These are phyloP conservation scores for Teunomyces gatunensis DNA, from an alignment of 805 yeast genomes.

Conservation along the genomic window DNA sequence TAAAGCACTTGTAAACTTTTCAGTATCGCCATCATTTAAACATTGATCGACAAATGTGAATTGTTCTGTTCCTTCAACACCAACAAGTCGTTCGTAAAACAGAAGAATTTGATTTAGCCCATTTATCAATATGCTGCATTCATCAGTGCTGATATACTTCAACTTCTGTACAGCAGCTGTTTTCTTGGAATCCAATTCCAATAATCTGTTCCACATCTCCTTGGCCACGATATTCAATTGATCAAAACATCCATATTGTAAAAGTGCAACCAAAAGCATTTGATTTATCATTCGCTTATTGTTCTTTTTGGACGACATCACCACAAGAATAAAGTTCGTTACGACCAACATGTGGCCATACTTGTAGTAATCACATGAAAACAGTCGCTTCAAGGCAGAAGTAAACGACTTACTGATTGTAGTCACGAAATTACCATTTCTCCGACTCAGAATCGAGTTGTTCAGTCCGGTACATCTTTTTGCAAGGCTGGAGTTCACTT, in stretches of 20 bases:
- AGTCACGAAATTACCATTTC: constrained; percentile 37
- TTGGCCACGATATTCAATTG: constrained; percentile 24
- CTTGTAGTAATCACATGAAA: constrained; percentile 14
- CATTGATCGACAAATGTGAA: not conserved
- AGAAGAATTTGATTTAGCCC: constrained; percentile 42
- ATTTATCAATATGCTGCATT: constrained; percentile 37
- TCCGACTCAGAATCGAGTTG: constrained; percentile 24
- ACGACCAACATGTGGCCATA: constrained; percentile 33
- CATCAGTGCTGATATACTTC: constrained; percentile 35
- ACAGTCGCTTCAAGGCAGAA: constrained; percentile 19
- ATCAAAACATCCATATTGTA: constrained; percentile 49
- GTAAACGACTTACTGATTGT: constrained; percentile 23
- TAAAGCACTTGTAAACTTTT: not conserved
- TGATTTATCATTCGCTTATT: constrained; percentile 29
- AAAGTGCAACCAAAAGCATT: constrained; percentile 43
- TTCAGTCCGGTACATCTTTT: not conserved
- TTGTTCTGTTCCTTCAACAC: constrained; percentile 18
- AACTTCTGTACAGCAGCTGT: constrained; percentile 23
- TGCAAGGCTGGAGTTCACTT: not conserved
- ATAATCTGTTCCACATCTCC: constrained; percentile 20
- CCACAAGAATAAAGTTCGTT: constrained; percentile 31
- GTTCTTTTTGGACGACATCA: constrained; percentile 25
- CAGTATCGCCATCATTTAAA: not conserved
- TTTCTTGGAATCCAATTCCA: constrained; percentile 11
- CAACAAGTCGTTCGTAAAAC: constrained; percentile 44